phyloP scores from a whole-genome alignment of 768 basidiomycete species.

The Lentinula raphanica region DNA sequence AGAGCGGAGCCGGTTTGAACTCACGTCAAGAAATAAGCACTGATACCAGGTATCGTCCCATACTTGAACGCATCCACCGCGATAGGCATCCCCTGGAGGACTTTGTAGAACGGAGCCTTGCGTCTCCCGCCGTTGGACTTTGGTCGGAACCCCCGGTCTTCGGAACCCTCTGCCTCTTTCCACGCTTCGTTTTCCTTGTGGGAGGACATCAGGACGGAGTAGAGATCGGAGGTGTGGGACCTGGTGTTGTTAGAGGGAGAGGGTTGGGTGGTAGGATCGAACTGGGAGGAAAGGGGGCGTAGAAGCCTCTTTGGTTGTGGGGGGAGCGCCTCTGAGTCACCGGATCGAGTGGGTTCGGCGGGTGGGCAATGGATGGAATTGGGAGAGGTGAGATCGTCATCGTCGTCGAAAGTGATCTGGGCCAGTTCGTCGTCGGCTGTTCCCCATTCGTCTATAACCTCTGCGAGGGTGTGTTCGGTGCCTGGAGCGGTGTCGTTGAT shows the following conservation, averaged over 20 bases:
- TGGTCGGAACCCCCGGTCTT: constrained; percentile 40
- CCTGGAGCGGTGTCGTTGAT: neutral
- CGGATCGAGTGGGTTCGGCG: neutral
- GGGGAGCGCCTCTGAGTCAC: no score
- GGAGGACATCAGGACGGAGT: constrained; percentile 87
- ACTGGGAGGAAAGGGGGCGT: constrained; percentile 21
- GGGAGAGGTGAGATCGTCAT: constrained; percentile 39
- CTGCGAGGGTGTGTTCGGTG: neutral
- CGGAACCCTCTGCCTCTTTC: constrained; percentile 66
- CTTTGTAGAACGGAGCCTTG: constrained; percentile 93
- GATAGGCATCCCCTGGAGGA: constrained; percentile 94
- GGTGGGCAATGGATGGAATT: constrained; percentile 28
- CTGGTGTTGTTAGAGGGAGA: neutral
- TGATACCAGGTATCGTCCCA: constrained; percentile 83
- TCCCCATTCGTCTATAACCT: constrained; percentile 54
- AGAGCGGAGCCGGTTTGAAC: constrained; percentile 9
- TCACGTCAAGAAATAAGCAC: constrained; percentile 89
- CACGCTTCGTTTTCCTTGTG: constrained; percentile 77
- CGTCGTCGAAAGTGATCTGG: constrained; percentile 18
- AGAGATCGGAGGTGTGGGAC: constrained; percentile 34
- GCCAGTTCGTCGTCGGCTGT: constrained; percentile 68
- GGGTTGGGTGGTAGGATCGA: constrained; percentile 6
- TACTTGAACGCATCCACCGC: constrained; percentile 98
- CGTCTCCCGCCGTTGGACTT: constrained; percentile 51
- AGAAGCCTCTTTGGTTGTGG: constrained; percentile 12